These are phyloP conservation scores for Magnusiomyces sp. DNA, from an alignment of 1,139 yeast genomes.

Conservation along the genomic window DNA sequence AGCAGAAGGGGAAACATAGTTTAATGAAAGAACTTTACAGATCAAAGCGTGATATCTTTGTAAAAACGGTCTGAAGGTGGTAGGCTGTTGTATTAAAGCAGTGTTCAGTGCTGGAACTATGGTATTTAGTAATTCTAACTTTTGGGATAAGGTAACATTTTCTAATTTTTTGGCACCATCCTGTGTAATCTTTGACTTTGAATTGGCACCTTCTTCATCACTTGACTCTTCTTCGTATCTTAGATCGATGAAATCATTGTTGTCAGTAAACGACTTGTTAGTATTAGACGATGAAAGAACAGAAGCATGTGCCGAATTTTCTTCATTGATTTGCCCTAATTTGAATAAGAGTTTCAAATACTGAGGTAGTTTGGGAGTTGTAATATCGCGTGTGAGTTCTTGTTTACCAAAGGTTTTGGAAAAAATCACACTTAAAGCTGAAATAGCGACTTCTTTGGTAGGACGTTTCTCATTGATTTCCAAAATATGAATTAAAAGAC, in stretches of 20 bases:
- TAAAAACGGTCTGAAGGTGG: slow-evolving; percentile 75
- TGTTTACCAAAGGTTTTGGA: slow-evolving; percentile 67
- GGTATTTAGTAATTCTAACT: slow-evolving; percentile 29
- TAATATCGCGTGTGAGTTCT: slow-evolving; percentile 70
- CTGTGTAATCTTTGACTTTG: too few relatives aligned
- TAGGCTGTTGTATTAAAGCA: slow-evolving; percentile 52
- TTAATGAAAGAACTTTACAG: slow-evolving; percentile 30
- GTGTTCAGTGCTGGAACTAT: slow-evolving; percentile 43
- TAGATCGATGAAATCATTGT: too few relatives aligned
- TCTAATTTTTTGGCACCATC: not conserved
- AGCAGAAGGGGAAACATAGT: slow-evolving; percentile 27
- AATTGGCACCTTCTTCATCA: not conserved
- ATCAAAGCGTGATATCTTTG: slow-evolving; percentile 49
- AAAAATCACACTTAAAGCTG: slow-evolving; percentile 43
- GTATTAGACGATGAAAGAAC: too few relatives aligned
- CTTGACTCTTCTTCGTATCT: not conserved
- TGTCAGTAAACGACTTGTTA: too few relatives aligned
- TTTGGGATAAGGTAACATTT: slow-evolving; percentile 19
- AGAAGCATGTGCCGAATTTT: not conserved
- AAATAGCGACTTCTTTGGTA: slow-evolving; percentile 43
- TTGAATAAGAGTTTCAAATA: slow-evolving; percentile 48
- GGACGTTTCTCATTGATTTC: slow-evolving; percentile 43
- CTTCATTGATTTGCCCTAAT: slow-evolving; percentile 25
- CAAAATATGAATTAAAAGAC: slow-evolving; percentile 46
- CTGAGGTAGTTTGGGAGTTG: slow-evolving; percentile 68